Percentiles rank a stretch among this genome's conserved stretches.
Conservation (phyloP, 345 rosid species). For the Anacardium occidentale region DNA sequence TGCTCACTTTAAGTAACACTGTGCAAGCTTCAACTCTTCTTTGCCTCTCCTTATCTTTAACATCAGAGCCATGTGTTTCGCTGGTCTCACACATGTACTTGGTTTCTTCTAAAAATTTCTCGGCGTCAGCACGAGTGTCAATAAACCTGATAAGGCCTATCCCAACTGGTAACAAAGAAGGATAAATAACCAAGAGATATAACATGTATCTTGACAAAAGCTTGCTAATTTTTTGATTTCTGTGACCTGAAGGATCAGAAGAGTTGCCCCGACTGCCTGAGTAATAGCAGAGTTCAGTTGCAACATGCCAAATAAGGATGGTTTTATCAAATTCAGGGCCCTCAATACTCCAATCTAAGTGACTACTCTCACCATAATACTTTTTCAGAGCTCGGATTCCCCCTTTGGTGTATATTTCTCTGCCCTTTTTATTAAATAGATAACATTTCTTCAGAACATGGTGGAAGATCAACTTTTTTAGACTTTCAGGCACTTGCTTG, state of each 20-base stretch:
- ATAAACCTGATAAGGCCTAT: slow-evolving; percentile 20
- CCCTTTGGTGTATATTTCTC: background rate
- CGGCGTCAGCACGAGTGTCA: slow-evolving; percentile 9
- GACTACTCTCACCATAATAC: background rate
- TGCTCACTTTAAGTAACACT: slow-evolving; percentile 14
- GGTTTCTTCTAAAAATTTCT: background rate
- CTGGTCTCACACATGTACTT: background rate
- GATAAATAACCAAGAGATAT: slow-evolving; percentile 8
- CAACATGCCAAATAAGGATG: slow-evolving; percentile 18
- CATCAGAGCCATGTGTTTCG: background rate
- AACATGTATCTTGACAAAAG: slow-evolving; percentile 7
- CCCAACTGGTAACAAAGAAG: slow-evolving; percentile 17
- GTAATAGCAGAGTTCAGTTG: slow-evolving; percentile 13
- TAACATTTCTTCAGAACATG: background rate
- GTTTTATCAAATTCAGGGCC: slow-evolving; percentile 12
- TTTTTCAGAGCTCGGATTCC: background rate
- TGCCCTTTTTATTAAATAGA: background rate
- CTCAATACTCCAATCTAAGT: background rate
- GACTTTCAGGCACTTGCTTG: background rate
- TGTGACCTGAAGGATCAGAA: background rate
- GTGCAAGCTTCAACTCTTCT: background rate
- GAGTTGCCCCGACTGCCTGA: background rate
- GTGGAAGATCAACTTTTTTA: background rate
- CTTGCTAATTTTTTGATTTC: slow-evolving; percentile 3
- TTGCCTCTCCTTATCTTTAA: too few species aligned